Conservation (phyloP, 1,284 basidiomycete species). For the Macrocybe sp. region DNA sequence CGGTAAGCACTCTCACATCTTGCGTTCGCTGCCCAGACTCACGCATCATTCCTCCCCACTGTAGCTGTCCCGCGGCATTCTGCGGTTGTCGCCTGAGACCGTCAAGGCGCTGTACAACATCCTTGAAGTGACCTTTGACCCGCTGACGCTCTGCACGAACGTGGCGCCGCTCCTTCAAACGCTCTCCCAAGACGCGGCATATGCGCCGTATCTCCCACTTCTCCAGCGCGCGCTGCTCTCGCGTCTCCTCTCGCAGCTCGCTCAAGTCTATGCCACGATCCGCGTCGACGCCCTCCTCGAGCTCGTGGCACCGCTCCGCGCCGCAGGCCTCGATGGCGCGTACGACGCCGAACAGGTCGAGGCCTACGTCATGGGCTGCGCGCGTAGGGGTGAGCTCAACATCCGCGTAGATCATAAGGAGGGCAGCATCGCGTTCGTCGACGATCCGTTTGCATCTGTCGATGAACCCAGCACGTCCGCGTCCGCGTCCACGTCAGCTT, state of each 20-base stretch:
- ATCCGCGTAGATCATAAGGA: slow-evolving; percentile 89
- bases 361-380: slow-evolving; percentile 91
- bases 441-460: slow-evolving; percentile 58
- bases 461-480: slow-evolving; percentile 39
- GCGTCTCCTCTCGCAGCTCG: slow-evolving; percentile 90
- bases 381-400: slow-evolving; percentile 83
- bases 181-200: slow-evolving; percentile 54
- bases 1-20: slow-evolving; percentile 46
- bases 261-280: slow-evolving; percentile 92
- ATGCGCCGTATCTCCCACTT: slow-evolving; percentile 83
- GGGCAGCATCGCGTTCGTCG: slow-evolving; percentile 84
- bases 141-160: slow-evolving; percentile 80
- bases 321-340: slow-evolving; percentile 44
- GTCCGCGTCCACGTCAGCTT: background rate
- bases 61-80: slow-evolving; percentile 78
- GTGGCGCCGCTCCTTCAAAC: slow-evolving; percentile 79
- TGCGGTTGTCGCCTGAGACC: slow-evolving; percentile 75
- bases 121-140: slow-evolving; percentile 94
- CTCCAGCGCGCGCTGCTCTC: slow-evolving; percentile 92
- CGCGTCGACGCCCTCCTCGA: slow-evolving; percentile 73
- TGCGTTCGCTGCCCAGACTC: background rate
- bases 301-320: slow-evolving; percentile 72
- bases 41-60: slow-evolving; percentile 1
- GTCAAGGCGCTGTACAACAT: slow-evolving; percentile 87
- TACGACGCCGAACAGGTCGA: slow-evolving; percentile 79